Conservation (phyloP, 1,284 basidiomycete species). For the Cutaneotrichosporon arboriforme region DNA sequence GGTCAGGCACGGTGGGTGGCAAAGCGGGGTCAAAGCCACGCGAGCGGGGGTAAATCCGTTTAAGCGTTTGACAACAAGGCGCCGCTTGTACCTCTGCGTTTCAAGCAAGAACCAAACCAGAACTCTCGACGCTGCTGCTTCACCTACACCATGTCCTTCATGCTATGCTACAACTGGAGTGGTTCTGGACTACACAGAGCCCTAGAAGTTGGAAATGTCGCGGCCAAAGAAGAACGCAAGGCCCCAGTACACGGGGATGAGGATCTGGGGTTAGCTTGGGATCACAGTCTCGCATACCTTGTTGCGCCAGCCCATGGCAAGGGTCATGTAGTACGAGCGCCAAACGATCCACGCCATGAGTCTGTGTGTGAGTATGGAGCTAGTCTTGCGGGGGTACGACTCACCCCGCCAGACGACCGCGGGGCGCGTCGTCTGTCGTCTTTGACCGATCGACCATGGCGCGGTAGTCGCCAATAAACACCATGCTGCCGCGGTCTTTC, state of each 20-base stretch:
- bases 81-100: no score
- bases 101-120: no score
- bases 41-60: neutral
- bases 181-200: neutral
- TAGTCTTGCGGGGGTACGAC: neutral
- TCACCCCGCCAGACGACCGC: conserved; percentile 60
- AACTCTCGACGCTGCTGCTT: no score
- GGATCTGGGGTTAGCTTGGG: conserved; percentile 46
- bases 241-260: conserved; percentile 60
- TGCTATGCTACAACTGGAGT: neutral
- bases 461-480: conserved; percentile 70
- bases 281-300: conserved; percentile 36
- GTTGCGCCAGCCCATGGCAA: conserved; percentile 69
- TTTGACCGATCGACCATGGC: conserved; percentile 68
- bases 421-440: conserved; percentile 54
- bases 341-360: conserved; percentile 48
- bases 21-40: neutral
- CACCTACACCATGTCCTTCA: no score
- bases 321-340: conserved; percentile 51
- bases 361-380: conserved; percentile 2
- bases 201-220: conserved; percentile 68
- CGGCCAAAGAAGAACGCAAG: conserved; percentile 65
- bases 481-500: conserved; percentile 67
- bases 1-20: neutral
- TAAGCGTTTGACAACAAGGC: no score